Conservation (phyloP, 352 stramenopile genomes). For the Phytophthora vignae region DNA sequence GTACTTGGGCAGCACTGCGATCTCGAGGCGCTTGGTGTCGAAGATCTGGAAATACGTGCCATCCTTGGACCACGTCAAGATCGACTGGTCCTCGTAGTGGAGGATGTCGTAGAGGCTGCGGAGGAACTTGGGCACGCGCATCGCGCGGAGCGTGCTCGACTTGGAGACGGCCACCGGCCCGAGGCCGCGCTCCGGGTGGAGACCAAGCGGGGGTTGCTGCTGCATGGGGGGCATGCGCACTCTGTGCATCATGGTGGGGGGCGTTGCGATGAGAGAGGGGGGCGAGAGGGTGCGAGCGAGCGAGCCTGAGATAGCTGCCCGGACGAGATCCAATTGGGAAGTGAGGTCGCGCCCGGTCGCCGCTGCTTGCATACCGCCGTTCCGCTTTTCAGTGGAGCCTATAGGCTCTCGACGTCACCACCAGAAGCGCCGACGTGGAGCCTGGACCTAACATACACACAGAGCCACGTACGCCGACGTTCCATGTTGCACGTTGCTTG, state of each 20-base stretch:
- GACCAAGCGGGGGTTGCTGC: constrained; percentile 25
- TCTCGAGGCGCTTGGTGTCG: constrained; percentile 62
- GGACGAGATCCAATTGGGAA: constrained; percentile 38
- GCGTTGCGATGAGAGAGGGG: constrained; percentile 2
- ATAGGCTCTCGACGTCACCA: constrained; percentile 7
- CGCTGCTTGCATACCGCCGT: constrained; percentile 13
- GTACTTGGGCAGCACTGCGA: constrained; percentile 91
- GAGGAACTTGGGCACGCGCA: constrained; percentile 82
- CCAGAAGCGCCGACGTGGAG: constrained; percentile 13
- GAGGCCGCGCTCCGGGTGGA: constrained; percentile 15
- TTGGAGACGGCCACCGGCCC: constrained; percentile 19
- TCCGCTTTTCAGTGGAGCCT: constrained; percentile 21
- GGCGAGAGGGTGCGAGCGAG: neutral
- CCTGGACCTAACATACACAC: neutral
- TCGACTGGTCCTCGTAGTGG: constrained; percentile 66
- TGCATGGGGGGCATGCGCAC: constrained; percentile 27
- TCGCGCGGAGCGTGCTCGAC: constrained; percentile 31
- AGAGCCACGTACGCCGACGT: constrained; percentile 10
- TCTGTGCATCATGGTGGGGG: constrained; percentile 37
- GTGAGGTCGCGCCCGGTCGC: constrained; percentile 16
- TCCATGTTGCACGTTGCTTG: constrained; percentile 39
- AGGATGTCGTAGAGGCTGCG: constrained; percentile 84
- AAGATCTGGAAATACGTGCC: constrained; percentile 78
- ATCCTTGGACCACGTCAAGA: constrained; percentile 79
- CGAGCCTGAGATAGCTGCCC: constrained; percentile 11